These are phyloP conservation scores for Coemansia javaensis DNA, from an alignment of 192 early-diverging fungal species.

Conservation along the genomic window DNA sequence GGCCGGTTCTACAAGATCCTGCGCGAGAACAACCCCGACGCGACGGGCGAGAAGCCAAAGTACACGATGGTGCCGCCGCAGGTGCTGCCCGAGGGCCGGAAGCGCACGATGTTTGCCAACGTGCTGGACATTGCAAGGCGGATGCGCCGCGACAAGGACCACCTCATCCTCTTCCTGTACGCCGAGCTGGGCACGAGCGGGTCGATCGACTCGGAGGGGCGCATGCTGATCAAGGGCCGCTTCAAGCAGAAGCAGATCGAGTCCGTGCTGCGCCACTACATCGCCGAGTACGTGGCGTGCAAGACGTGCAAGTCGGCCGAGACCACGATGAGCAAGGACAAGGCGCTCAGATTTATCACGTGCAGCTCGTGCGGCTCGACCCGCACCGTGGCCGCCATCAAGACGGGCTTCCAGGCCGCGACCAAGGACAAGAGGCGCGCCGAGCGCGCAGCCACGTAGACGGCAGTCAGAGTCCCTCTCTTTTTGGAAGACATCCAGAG, in stretches of 20 bases:
- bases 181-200: conserved; percentile 98
- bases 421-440: conserved; percentile 49
- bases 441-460: conserved; percentile 26
- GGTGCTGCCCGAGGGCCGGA: conserved; percentile 86
- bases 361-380: conserved; percentile 96
- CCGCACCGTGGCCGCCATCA: conserved; percentile 92
- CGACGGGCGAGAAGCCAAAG: conserved; percentile 86
- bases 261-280: conserved; percentile 94
- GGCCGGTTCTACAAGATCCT: conserved; percentile 86
- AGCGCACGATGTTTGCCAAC: conserved; percentile 96
- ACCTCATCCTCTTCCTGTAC: conserved; percentile 96
- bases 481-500: too few species aligned
- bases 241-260: conserved; percentile 99
- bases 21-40: conserved; percentile 89
- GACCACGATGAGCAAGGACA: conserved; percentile 92
- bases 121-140: conserved; percentile 89
- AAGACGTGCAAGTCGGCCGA: conserved; percentile 98
- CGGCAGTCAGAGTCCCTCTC: too few species aligned
- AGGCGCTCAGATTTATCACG: conserved; percentile 92
- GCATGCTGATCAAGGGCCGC: conserved; percentile 92
- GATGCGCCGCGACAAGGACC: conserved; percentile 94
- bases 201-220: conserved; percentile 85
- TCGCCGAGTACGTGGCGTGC: conserved; percentile 98
- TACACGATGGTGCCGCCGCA: conserved; percentile 94
- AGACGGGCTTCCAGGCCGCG: conserved; percentile 94